Evolutionary conservation across 441 rosid species (phyloP).

Genomic region (Isatis lusitanica): DNA sequence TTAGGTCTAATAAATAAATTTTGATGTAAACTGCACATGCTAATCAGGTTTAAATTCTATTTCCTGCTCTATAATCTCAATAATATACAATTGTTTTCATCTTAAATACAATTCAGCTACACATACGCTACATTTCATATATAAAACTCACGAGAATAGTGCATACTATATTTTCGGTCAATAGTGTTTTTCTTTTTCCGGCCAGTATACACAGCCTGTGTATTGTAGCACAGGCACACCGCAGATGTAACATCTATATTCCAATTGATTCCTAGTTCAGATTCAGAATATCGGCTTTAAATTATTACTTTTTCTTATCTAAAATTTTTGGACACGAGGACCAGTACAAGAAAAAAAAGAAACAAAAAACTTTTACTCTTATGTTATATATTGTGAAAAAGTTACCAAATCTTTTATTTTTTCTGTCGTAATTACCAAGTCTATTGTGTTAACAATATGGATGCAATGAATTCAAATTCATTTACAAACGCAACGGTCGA

Average conservation of each 20-base stretch:
- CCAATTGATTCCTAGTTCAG: conserved; percentile 20
- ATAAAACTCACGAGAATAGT: not conserved
- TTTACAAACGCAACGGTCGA: conserved; percentile 4
- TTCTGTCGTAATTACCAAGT: not conserved
- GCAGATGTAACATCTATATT: not conserved
- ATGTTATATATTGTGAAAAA: not conserved
- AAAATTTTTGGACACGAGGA: not conserved
- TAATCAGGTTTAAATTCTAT: conserved; percentile 12
- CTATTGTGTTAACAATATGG: not conserved
- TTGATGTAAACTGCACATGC: conserved; percentile 29
- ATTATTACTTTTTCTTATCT: not conserved
- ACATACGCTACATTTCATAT: not conserved
- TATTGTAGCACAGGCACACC: not conserved
- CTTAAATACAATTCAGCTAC: not conserved
- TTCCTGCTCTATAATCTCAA: not conserved
- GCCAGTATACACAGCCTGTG: no score
- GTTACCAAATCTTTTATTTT: not conserved
- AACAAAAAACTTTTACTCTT: no score
- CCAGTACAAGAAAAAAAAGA: not conserved
- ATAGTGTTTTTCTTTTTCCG: no score
- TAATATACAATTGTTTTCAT: not conserved
- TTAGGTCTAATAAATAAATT: not conserved
- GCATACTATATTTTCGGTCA: no score
- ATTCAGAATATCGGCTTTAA: not conserved
- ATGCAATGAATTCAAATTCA: conserved; percentile 2